Percentiles rank a stretch among this genome's conserved stretches.
phyloP scores from a whole-genome alignment of 345 rosid species.

The Rhodamnia rubescens region DNA sequence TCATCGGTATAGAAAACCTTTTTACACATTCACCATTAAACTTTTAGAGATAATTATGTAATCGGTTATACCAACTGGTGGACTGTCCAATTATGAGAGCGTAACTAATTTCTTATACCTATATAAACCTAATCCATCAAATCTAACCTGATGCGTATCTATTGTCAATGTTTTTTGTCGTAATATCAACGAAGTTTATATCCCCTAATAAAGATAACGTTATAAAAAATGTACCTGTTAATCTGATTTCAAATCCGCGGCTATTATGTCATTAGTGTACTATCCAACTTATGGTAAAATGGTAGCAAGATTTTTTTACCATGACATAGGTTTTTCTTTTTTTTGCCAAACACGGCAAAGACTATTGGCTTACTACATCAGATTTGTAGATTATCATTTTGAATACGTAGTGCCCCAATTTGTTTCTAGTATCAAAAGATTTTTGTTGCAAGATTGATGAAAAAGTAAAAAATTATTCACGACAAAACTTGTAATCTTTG shows the following conservation, averaged over 20 bases:
- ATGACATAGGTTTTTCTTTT: too few species aligned
- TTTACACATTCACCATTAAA: neutral
- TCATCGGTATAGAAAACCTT: too few species aligned
- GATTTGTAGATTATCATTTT: neutral
- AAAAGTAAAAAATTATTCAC: neutral
- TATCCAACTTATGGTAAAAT: neutral
- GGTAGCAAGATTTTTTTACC: too few species aligned
- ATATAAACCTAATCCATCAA: neutral
- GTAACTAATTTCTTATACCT: neutral
- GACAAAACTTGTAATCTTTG: neutral
- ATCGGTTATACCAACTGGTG: too few species aligned
- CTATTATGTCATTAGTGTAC: neutral
- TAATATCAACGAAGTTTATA: neutral
- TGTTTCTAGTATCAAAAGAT: too few species aligned
- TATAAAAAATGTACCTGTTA: neutral
- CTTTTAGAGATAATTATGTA: too few species aligned
- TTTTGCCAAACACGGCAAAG: too few species aligned
- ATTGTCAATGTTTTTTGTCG: neutral
- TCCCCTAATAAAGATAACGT: too few species aligned
- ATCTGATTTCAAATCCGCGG: neutral
- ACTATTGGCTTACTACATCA: neutral
- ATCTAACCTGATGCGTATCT: neutral
- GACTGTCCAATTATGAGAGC: too few species aligned
- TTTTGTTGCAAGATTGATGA: too few species aligned
- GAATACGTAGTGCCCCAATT: neutral